Evolutionary conservation across 768 basidiomycete genomes (phyloP).

Genomic region (Russula ochroleuca): DNA sequence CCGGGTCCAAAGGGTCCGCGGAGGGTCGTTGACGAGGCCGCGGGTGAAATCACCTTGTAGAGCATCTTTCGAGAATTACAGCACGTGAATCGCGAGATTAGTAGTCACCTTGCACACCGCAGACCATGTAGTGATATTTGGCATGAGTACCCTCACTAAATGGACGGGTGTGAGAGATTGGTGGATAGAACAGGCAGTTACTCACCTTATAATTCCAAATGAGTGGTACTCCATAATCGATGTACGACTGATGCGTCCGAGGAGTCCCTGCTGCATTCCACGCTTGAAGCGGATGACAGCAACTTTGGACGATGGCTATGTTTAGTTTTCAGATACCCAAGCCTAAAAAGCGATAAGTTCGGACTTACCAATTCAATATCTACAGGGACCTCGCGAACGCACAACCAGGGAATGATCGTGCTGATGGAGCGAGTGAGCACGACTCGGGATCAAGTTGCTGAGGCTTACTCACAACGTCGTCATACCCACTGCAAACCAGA

Average conservation of each 20-base stretch:
- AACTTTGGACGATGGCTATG: slow-evolving; percentile 42
- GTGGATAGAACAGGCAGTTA: neutral
- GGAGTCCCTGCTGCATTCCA: slow-evolving; percentile 46
- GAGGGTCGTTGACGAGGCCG: slow-evolving; percentile 41
- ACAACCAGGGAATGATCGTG: slow-evolving; percentile 40
- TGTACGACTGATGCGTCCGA: slow-evolving; percentile 40
- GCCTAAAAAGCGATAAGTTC: too few species aligned
- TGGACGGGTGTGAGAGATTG: slow-evolving; percentile 8
- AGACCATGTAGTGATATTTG: slow-evolving; percentile 43
- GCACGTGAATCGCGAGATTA: neutral
- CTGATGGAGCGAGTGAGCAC: slow-evolving; percentile 26
- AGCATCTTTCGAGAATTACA: neutral
- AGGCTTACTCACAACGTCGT: slow-evolving; percentile 36
- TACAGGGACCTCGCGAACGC: slow-evolving; percentile 39
- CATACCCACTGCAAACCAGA: slow-evolving; percentile 43
- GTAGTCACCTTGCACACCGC: slow-evolving; percentile 39
- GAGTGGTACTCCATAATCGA: slow-evolving; percentile 45
- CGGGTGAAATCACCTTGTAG: slow-evolving; percentile 39
- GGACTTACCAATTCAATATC: slow-evolving; percentile 40
- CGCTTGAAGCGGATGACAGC: slow-evolving; percentile 41
- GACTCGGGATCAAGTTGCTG: neutral
- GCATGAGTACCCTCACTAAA: slow-evolving; percentile 40
- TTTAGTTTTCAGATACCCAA: slow-evolving; percentile 2
- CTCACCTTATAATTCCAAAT: slow-evolving; percentile 41
- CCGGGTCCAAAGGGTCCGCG: slow-evolving; percentile 42